Percentiles rank a stretch among this genome's conserved stretches.
phyloP scores from a whole-genome alignment of 2,329 filamentous ascomycete species.

The Fusarium sacchari region DNA sequence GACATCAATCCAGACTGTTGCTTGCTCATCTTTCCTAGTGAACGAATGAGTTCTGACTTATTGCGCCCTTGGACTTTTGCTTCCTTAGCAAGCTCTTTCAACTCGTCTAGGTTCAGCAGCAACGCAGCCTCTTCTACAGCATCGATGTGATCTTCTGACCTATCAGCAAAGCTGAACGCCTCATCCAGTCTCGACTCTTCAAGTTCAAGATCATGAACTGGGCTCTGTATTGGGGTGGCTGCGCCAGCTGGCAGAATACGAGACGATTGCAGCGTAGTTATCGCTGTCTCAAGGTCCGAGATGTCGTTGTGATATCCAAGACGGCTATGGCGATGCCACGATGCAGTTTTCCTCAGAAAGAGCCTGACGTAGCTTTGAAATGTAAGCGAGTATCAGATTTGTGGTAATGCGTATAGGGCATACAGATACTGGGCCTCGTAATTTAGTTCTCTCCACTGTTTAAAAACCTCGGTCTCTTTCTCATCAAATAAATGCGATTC shows the following conservation, averaged over 20 bases:
- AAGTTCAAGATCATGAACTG: constrained; percentile 47
- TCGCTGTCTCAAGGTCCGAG: constrained; percentile 73
- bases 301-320: constrained; percentile 87
- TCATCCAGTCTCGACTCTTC: constrained; percentile 60
- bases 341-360: constrained; percentile 89
- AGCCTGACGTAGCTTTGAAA: constrained; percentile 81
- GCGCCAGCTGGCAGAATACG: constrained; percentile 62
- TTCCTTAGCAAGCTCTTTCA: constrained; percentile 86
- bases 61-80: constrained; percentile 88
- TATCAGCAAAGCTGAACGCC: constrained; percentile 82
- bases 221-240: constrained; percentile 20
- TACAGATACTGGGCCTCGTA: constrained; percentile 95
- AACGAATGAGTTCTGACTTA: constrained; percentile 80
- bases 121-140: constrained; percentile 85
- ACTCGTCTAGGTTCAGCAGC: constrained; percentile 85
- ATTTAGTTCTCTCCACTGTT: constrained; percentile 74
- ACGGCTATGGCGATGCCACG: constrained; percentile 85
- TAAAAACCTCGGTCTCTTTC: constrained; percentile 80
- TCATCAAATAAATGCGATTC: constrained; percentile 88
- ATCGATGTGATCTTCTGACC: constrained; percentile 76
- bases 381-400: constrained; percentile 10
- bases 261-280: constrained; percentile 69
- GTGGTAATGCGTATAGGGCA: constrained; percentile 45
- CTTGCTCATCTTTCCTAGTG: constrained; percentile 78
- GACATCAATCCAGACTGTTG: constrained; percentile 81